Conservation (phyloP, 495 filamentous ascomycete species). For the Lindgomyces ingoldianus region DNA sequence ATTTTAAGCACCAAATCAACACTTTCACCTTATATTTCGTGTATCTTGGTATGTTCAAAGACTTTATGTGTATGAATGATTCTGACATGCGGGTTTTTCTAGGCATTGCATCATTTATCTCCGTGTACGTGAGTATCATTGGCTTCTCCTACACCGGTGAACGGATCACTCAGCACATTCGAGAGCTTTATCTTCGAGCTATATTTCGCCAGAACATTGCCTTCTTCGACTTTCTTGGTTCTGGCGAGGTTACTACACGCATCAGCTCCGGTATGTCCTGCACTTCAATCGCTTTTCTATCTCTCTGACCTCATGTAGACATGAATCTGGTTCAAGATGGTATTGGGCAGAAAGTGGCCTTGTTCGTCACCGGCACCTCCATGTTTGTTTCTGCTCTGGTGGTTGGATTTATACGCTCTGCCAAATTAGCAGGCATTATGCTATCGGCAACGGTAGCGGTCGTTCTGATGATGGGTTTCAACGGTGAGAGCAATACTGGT, state of each 20-base stretch:
- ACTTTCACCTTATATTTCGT: conserved; percentile 75
- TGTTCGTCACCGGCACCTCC: conserved; percentile 37
- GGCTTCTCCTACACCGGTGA: conserved; percentile 95
- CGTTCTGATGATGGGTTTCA: conserved; percentile 68
- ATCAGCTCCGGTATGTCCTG: conserved; percentile 64
- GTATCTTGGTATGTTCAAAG: conserved; percentile 61
- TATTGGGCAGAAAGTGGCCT: conserved; percentile 45
- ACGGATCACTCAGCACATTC: conserved; percentile 80
- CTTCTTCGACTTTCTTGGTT: conserved; percentile 88
- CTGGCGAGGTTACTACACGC: conserved; percentile 88
- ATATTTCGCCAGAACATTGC: conserved; percentile 89
- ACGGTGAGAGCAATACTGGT: conserved; percentile 46
- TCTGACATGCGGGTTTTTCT: background rate
- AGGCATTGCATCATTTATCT: conserved; percentile 76
- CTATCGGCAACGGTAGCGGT: conserved; percentile 75
- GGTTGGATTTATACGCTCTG: conserved; percentile 41
- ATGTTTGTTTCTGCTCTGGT: conserved; percentile 45
- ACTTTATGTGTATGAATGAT: background rate
- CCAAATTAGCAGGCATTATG: conserved; percentile 68
- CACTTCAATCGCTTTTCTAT: conserved; percentile 10
- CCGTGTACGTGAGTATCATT: conserved; percentile 77
- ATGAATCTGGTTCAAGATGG: conserved; percentile 58
- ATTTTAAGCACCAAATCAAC: conserved; percentile 32
- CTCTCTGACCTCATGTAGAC: conserved; percentile 48
- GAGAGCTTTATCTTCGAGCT: conserved; percentile 77